phyloP scores from a whole-genome alignment of 768 basidiomycete genomes.

The Pleurotus salmoneostramineus region DNA sequence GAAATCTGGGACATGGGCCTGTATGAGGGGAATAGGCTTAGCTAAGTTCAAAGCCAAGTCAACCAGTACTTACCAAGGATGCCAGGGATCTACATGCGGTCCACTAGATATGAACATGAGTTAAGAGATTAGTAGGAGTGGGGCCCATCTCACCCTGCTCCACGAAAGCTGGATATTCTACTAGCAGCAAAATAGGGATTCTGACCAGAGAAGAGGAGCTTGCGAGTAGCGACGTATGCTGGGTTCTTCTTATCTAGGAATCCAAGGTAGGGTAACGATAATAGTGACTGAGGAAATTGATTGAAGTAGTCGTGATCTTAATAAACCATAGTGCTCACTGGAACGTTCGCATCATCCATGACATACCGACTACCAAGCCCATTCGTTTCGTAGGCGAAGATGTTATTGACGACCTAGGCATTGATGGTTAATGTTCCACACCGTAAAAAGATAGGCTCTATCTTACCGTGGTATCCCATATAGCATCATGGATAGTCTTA shows the following conservation, averaged over 20 bases:
- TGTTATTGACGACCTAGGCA: constrained; percentile 50
- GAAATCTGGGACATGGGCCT: constrained; percentile 83
- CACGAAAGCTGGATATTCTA: constrained; percentile 46
- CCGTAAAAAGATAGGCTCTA: not conserved
- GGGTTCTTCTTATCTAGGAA: constrained; percentile 61
- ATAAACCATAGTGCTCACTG: constrained; percentile 37
- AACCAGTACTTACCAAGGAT: constrained; percentile 51
- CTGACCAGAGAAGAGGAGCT: constrained; percentile 51
- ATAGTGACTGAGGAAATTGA: constrained; percentile 46
- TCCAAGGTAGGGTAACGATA: constrained; percentile 76
- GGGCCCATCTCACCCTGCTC: constrained; percentile 47
- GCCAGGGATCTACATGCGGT: constrained; percentile 68
- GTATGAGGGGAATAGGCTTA: constrained; percentile 1
- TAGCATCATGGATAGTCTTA: constrained; percentile 49
- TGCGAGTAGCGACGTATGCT: constrained; percentile 61
- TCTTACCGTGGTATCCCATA: constrained; percentile 59
- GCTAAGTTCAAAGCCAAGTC: not conserved
- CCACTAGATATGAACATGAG: constrained; percentile 39
- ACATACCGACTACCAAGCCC: constrained; percentile 71
- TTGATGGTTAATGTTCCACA: not conserved
- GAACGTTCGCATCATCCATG: constrained; percentile 87
- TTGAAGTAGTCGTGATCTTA: not conserved
- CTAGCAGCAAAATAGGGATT: constrained; percentile 74
- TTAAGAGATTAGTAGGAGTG: not conserved
- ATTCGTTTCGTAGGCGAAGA: constrained; percentile 78